phyloP scores from a whole-genome alignment of 129 eudicot species.

The Lactuca sativa region DNA sequence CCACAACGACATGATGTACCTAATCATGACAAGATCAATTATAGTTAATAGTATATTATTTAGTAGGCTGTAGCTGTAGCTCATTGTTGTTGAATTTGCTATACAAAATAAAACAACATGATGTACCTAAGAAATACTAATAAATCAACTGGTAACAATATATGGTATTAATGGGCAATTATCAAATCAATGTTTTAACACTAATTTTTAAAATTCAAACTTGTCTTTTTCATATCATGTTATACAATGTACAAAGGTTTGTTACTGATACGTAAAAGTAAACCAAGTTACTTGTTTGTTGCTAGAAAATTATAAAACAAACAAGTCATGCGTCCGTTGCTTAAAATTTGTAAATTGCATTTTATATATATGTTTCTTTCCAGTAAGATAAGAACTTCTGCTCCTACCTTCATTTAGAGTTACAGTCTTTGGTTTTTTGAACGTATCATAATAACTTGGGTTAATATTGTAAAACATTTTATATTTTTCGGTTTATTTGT shows the following conservation, averaged over 20 bases:
- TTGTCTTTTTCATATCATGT: neutral
- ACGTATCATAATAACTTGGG: neutral
- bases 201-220: neutral
- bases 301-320: neutral
- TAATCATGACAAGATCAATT: slow-evolving; percentile 5
- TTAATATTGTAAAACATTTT: too few relatives aligned
- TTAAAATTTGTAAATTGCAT: neutral
- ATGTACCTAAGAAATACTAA: slow-evolving; percentile 12
- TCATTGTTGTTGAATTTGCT: slow-evolving; percentile 7
- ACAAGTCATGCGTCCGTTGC: neutral
- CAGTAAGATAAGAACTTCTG: neutral
- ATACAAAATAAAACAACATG: slow-evolving; percentile 9
- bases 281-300: neutral
- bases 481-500: too few relatives aligned
- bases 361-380: neutral
- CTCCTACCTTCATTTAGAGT: neutral
- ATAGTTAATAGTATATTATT: neutral
- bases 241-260: neutral
- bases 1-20: slow-evolving; percentile 10
- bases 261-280: neutral
- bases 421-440: neutral
- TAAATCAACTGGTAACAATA: neutral
- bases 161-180: neutral
- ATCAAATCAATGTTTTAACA: neutral
- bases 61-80: too few relatives aligned